These are phyloP conservation scores for Diaporthe velutina DNA, from an alignment of 2,329 filamentous ascomycete genomes.

Conservation along the genomic window DNA sequence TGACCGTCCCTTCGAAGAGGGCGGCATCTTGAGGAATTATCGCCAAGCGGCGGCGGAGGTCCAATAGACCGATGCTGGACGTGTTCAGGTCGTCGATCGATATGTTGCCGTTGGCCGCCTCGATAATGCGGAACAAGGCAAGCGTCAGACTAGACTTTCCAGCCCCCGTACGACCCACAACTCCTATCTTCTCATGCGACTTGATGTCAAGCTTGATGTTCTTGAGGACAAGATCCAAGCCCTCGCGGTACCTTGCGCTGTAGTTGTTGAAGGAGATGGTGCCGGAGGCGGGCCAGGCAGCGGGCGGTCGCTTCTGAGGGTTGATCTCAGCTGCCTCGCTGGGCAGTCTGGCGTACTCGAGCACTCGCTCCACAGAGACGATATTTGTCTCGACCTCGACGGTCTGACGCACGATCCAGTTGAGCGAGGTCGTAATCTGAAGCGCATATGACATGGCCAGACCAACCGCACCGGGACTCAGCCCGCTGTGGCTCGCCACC, in stretches of 20 bases:
- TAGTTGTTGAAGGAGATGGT: constrained; percentile 93
- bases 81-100: constrained; percentile 92
- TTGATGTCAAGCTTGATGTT: constrained; percentile 94
- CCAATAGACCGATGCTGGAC: constrained; percentile 88
- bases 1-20: constrained; percentile 79
- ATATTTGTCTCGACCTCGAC: constrained; percentile 99
- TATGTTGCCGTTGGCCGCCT: constrained; percentile 85
- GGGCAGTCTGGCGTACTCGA: constrained; percentile 92
- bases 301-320: constrained; percentile 85
- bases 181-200: constrained; percentile 96
- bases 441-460: constrained; percentile 97
- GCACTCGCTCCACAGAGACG: constrained; percentile 95
- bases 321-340: constrained; percentile 96
- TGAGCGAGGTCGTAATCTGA: constrained; percentile 96
- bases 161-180: constrained; percentile 94
- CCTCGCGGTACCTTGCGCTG: constrained; percentile 91
- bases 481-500: constrained; percentile 74
- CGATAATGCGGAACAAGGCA: constrained; percentile 95
- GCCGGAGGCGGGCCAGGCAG: constrained; percentile 92
- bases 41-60: constrained; percentile 88
- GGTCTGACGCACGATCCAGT: constrained; percentile 98
- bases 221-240: constrained; percentile 92
- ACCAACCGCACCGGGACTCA: constrained; percentile 85
- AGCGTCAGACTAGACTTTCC: constrained; percentile 96
- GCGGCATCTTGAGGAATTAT: constrained; percentile 99